Evolutionary conservation across 495 filamentous ascomycete genomes (phyloP), one percentile per base, ranked within the genome.

Genomic region (Neurospora sp.): DNA sequence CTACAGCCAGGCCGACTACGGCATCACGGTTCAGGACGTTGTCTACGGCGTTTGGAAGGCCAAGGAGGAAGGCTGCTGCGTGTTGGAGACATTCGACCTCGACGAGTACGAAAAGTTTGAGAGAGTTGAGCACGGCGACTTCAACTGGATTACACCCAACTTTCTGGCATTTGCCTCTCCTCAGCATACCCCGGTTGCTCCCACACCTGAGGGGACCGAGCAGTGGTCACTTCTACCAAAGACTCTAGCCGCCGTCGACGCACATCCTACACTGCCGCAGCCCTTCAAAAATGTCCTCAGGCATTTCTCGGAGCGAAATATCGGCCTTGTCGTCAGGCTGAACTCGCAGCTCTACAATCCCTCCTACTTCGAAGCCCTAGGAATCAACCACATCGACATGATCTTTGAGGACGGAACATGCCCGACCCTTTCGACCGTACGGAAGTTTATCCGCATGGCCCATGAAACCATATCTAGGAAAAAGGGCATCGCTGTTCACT

Each of bases 321-420:
- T 99, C 73, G 96, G 96, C 16, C 86, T 99, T 3, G 94, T 98
- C 5, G 96, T 99, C 27, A 91, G 96, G 40, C 87, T 99, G 71
- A 99, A 99, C 83, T 97, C 93, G 2, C 91, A 94, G 75, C 89
- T 99, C 9, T 99, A 99, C 84, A 94, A 92, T 6, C 92, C 96
- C 8, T 94, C 93, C 27, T 97, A 93, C 83, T 99, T 99, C 77
- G 96, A 94, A 40, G 93, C 93, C 0, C 87, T 99, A 59, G 96
- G 95, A 8, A 98, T 99, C 76, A 88, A 92, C 71, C 96, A 99
- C 79, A 85, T 98, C 27, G 94, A 99, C 79, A 98, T 99, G 96
- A 97, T 98, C 74, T 99, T 99, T 76, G 96, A 98, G 76, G 96
- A 99, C 77, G 96, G 96, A 35, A 99, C 96, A 8, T 98, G 96